Evolutionary conservation across 1,284 basidiomycete species (phyloP).

Genomic region (Ceratobasidium sp.): DNA sequence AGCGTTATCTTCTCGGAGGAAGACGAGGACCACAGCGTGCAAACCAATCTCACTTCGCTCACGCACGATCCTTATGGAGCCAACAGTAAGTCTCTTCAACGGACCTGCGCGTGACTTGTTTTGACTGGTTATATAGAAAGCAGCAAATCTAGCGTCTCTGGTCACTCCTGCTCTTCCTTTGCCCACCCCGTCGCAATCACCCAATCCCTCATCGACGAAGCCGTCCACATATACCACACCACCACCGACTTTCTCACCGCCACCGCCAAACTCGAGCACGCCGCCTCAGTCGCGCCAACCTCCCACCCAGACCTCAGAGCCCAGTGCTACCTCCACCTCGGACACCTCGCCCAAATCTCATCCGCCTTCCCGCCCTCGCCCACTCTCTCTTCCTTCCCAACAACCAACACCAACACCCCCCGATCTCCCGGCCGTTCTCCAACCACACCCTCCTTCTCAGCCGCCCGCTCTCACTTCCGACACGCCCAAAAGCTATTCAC

Average conservation of each 20-base stretch:
- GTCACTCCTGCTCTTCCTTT: not conserved
- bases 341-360: constrained; percentile 25
- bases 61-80: not conserved
- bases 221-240: constrained; percentile 55
- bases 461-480: constrained; percentile 34
- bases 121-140: not conserved
- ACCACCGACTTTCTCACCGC: constrained; percentile 56
- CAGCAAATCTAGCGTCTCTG: constrained; percentile 8
- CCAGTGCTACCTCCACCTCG: constrained; percentile 34
- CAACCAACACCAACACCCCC: not conserved
- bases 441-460: constrained; percentile 6
- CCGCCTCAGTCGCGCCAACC: constrained; percentile 14
- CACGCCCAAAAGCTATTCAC: constrained; percentile 31
- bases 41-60: constrained; percentile 22
- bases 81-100: not conserved
- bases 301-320: constrained; percentile 34
- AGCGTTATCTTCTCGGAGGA: constrained; percentile 39
- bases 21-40: constrained; percentile 27
- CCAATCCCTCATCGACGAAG: constrained; percentile 41
- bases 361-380: constrained; percentile 9
- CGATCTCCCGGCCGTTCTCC: not conserved
- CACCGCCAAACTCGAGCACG: constrained; percentile 55
- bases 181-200: constrained; percentile 5
- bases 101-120: not conserved
- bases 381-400: not conserved